Base-by-base conservation (phyloP, 1,284 basidiomycete genomes). In the Calocybe gambosa region DNA sequence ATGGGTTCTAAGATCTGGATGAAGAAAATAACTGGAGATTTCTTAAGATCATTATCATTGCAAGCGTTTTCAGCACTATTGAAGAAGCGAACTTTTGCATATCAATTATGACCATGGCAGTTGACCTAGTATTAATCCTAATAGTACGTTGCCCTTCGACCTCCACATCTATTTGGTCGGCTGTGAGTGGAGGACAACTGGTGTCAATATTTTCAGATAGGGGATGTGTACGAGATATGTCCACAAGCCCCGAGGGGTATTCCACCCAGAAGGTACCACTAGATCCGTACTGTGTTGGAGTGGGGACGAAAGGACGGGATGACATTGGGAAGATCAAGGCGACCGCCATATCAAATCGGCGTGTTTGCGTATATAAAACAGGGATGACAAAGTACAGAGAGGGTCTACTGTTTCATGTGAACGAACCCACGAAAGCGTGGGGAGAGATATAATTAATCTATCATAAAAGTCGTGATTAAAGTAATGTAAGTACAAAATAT, bases 21-120 rank as follows among this genome's bases (percentile, higher is more conserved):
- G 79, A 34, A 85, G 65, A 62, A 85, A 83, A 62, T 73, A 84
- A 64, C 80, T 82, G 47, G 26, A 5, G 12, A 6, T 10, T 25
- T 20, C 0, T 38, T n/a, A 31, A 21, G 7, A 46, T 38, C 39
- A 37, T 45, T 23, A 15, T 34, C 18, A 5, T 18, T 33, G n/a
- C 23, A 16, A n/a, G n/a, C n/a, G 19, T 10, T 9, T 7, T 8
- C 36, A n/a, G 7, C 10, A 44, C 25, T 34, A 16, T 28, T 16
- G n/a, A 5, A 38, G 8, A 12, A 16, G 46, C 71, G 51, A 55
- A 83, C 82, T 85, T 85, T 59, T 85, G 82, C 83, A 85, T 85
- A 58, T 85, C 83, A 49, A 85, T 72, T 26, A 85, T 69, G 19
- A 84, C 74, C 48, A 79, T 62, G 10, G 81, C 82, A 23, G 71